Conservation (phyloP, 2,329 filamentous ascomycete species). For the Tolypocladium ovalisporum region DNA sequence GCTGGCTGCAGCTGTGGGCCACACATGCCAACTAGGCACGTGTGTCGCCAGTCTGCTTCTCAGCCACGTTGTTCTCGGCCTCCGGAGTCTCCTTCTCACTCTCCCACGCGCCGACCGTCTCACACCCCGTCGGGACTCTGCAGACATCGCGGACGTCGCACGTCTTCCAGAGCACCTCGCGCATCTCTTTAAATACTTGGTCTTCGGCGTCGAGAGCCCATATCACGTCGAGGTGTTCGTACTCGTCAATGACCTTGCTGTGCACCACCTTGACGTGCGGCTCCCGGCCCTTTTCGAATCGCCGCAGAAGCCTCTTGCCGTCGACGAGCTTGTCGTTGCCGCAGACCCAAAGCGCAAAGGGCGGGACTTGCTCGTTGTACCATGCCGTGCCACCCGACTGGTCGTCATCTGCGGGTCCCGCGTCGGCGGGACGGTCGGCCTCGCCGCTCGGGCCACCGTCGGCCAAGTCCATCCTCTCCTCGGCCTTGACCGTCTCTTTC, state of each 20-base stretch:
- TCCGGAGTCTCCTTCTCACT: background rate
- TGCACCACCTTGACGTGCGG: slow-evolving; percentile 74
- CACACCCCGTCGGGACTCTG: slow-evolving; percentile 54
- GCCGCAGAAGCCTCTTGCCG: slow-evolving; percentile 59
- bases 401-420: background rate
- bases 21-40: background rate
- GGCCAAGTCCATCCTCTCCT: slow-evolving; percentile 49
- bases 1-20: background rate
- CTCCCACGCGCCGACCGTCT: slow-evolving; percentile 15
- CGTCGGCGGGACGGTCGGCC: background rate
- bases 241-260: slow-evolving; percentile 70
- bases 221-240: slow-evolving; percentile 89
- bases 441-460: background rate
- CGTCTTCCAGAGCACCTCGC: slow-evolving; percentile 77
- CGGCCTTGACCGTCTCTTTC: slow-evolving; percentile 52
- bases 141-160: slow-evolving; percentile 44
- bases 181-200: slow-evolving; percentile 70
- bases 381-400: slow-evolving; percentile 49
- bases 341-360: slow-evolving; percentile 80
- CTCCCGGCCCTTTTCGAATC: slow-evolving; percentile 68
- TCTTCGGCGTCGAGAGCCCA: slow-evolving; percentile 88
- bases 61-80: background rate
- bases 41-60: background rate
- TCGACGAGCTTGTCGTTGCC: slow-evolving; percentile 80
- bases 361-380: slow-evolving; percentile 72